phyloP scores from a whole-genome alignment of 176 grass and related monocot genomes.

The Chrysopogon serrulatus region DNA sequence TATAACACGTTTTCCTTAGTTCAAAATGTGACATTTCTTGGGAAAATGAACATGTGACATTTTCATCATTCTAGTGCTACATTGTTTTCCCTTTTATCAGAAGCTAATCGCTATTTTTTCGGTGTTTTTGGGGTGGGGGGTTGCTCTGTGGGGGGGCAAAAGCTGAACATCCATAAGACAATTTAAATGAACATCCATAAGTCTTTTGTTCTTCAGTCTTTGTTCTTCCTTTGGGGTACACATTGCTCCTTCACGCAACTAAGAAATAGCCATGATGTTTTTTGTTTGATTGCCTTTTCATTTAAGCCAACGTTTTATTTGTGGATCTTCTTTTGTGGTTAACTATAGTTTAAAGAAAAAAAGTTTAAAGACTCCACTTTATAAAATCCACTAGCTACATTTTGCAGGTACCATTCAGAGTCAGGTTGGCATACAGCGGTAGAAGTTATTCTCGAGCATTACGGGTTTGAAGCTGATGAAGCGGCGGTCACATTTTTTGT shows the following conservation, averaged over 20 bases:
- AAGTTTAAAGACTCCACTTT: constrained; percentile 13
- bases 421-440: constrained; percentile 75
- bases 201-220: constrained; percentile 1
- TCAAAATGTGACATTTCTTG: too few relatives aligned
- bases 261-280: background rate
- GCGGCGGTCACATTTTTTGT: constrained; percentile 81
- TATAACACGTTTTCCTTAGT: background rate
- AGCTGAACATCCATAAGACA: too few relatives aligned
- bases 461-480: constrained; percentile 79
- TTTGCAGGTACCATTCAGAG: constrained; percentile 86
- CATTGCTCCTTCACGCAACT: background rate
- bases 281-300: background rate
- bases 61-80: background rate
- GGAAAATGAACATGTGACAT: too few relatives aligned
- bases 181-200: too few relatives aligned
- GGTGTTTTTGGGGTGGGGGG: too few relatives aligned
- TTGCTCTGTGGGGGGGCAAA: too few relatives aligned
- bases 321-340: constrained; percentile 6
- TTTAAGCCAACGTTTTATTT: background rate
- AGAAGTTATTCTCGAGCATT: constrained; percentile 81
- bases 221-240: constrained; percentile 3
- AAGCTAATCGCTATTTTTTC: background rate
- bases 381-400: constrained; percentile 2
- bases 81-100: background rate
- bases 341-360: background rate